Evolutionary conservation across 164 flowering plant genomes (phyloP), one percentile per base, ranked within the genome.

Genomic region (Santalum album): DNA sequence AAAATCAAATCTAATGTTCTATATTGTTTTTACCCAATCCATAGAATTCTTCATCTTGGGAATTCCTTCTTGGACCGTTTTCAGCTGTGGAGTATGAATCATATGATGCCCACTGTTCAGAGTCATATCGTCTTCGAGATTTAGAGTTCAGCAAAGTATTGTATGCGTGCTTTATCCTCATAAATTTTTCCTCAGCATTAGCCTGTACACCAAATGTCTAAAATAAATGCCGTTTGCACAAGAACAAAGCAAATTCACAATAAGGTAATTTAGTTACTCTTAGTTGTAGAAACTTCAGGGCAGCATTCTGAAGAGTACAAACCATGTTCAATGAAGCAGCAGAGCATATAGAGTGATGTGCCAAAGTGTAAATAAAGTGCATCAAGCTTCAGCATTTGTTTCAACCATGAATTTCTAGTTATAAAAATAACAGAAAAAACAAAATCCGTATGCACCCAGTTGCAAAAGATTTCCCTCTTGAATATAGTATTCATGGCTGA

Each of bases 121-220:
- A 61, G 17, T 74, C 79, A 67, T 72, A 75, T 47, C 71, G 83
- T 36, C 62, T 68, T 48, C 74, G 63, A 50, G 96, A 74, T 39
- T 78, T 72, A 18, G 95, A 77, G 62, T 78, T 82, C 67, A 86
- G 35, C 74, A 92, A 58, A 3, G 84, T 75, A 60, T 83, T 92
- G 64, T 88, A 92, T 34, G 98, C 98, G 72, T 83, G 96, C 68
- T 92, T 88, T 39, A 92, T 89, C 66, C 90, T 74, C 96, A 92
- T 73, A 58, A 92, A 92, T 49, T 88, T 86, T 71, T 89, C 94
- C 61, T 88, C 78, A 32, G 96, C 94, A 73, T 84, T 76, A 47
- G 81, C 78, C 98, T 92, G 72, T 17, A 60, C 14, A 52, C 26
- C 53, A 49, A 25, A 46, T 24, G 26, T 21, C 20, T 20, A 23